Evolutionary conservation across 305 asterid species (phyloP), one percentile per base, ranked within the genome.

Genomic region (Coffea humblotiana): DNA sequence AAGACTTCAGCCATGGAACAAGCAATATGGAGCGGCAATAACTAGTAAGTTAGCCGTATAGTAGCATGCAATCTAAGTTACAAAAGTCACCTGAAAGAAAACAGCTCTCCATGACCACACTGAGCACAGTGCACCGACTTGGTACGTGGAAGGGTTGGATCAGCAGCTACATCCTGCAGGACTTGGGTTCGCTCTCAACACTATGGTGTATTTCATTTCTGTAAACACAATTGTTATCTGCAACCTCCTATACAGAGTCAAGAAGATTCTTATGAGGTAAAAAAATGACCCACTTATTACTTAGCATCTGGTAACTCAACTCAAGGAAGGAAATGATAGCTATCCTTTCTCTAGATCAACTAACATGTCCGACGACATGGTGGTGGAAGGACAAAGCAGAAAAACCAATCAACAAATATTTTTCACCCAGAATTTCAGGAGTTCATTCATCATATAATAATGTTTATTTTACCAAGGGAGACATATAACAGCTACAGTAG

Each of bases 101-200:
- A 94, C 98, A 78, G 98, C 99, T 96, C 99, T 79, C 98, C 99
- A 83, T 96, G 99, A 54, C 95, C 96, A 84, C 99, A 96, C 75
- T 21, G 86, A 64, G 99, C 37, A 79, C 99, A 96, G 16, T 88
- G 97, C 60, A 91, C 97, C 19, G 96, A 85, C 84, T 94, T 96
- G 23, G 99, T 96, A 67, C 98, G 94, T 21, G 99, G 99, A 79
- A 96, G 98, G 23, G 99, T 96, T 32, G 99, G 99, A 86, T 96
- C 99, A 43, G 97, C 97, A 81, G 99, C 95, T 78, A 92, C 98
- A 82, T 96, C 99, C 86, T 96, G 97, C 92, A 94, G 82, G 77
- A 94, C 93, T 84, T 94, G 98, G 69, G 98, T 96, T 82, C 92
- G 94, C 80, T 94, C 98, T 35, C 97, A 65, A 86, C 98, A 66